phyloP scores from a whole-genome alignment of 345 rosid species.

The thale cress (Arabidopsis thaliana) region DNA sequence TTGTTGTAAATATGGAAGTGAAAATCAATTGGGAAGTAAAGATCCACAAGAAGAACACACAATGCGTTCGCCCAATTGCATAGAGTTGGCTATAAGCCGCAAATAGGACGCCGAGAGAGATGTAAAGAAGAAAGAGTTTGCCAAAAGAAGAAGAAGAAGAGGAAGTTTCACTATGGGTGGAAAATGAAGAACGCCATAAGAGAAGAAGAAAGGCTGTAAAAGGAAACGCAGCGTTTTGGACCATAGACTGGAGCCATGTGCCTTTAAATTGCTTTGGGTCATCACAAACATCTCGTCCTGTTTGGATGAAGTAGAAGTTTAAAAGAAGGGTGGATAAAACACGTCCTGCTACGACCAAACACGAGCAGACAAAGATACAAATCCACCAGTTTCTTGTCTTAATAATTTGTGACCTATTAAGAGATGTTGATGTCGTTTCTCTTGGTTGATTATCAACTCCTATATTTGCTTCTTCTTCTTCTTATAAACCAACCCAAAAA shows the following conservation, averaged over 20 bases:
- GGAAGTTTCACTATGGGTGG: slow-evolving; percentile 9
- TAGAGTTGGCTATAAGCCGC: slow-evolving; percentile 48
- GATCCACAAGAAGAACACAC: slow-evolving; percentile 48
- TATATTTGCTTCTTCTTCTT: slow-evolving; percentile 32
- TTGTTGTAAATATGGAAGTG: slow-evolving; percentile 49
- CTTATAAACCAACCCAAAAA: neutral
- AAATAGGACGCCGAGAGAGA: slow-evolving; percentile 47
- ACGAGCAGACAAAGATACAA: slow-evolving; percentile 31
- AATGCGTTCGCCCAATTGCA: slow-evolving; percentile 45
- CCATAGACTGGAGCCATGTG: slow-evolving; percentile 45
- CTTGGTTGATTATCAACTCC: slow-evolving; percentile 29
- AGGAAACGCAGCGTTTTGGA: slow-evolving; percentile 49
- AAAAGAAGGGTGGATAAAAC: slow-evolving; percentile 38
- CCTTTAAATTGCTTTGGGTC: slow-evolving; percentile 45
- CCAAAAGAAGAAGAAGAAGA: slow-evolving; percentile 16
- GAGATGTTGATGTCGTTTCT: neutral
- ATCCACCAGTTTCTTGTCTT: slow-evolving; percentile 42
- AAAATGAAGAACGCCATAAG: slow-evolving; percentile 35
- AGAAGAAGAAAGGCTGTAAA: slow-evolving; percentile 9
- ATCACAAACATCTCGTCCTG: slow-evolving; percentile 41
- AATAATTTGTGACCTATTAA: slow-evolving; percentile 24
- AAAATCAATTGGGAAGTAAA: slow-evolving; percentile 56
- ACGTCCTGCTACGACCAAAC: slow-evolving; percentile 40
- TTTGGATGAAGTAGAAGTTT: slow-evolving; percentile 44
- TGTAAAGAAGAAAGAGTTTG: slow-evolving; percentile 41